phyloP scores from a whole-genome alignment of 768 basidiomycete species.

The Phlegmacium glaucopus region DNA sequence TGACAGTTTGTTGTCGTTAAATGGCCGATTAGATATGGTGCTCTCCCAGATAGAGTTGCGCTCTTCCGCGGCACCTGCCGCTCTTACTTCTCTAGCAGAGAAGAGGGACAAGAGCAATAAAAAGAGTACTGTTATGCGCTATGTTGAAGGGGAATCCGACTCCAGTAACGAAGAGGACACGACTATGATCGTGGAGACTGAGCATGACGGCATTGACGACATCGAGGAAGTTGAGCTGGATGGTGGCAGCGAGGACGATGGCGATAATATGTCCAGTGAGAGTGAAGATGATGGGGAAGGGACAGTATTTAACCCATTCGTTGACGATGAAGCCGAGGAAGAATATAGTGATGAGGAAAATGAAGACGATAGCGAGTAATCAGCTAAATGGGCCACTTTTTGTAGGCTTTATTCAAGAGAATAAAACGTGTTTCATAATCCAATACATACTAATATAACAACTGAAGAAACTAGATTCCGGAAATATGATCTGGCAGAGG shows the following conservation, averaged over 20 bases:
- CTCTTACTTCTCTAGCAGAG: slow-evolving; percentile 40
- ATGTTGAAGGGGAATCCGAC: slow-evolving; percentile 81
- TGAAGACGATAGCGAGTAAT: slow-evolving; percentile 55
- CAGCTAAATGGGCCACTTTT: too few relatives aligned
- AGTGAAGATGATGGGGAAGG: slow-evolving; percentile 36
- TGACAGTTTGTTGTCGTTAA: slow-evolving; percentile 79
- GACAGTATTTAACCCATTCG: slow-evolving; percentile 41
- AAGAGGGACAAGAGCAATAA: slow-evolving; percentile 29
- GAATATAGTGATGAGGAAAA: slow-evolving; percentile 42
- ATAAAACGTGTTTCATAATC: too few relatives aligned
- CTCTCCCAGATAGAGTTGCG: slow-evolving; percentile 92
- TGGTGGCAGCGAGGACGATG: slow-evolving; percentile 59
- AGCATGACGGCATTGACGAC: slow-evolving; percentile 55
- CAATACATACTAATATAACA: too few relatives aligned
- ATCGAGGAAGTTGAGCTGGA: slow-evolving; percentile 43
- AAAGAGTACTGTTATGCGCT: slow-evolving; percentile 42
- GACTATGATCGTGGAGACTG: slow-evolving; percentile 65
- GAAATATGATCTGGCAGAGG: too few relatives aligned
- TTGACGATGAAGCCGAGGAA: slow-evolving; percentile 65
- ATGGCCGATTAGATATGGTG: slow-evolving; percentile 90
- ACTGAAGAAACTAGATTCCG: too few relatives aligned
- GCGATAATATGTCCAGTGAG: slow-evolving; percentile 52
- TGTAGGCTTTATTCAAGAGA: too few relatives aligned
- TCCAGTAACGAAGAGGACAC: slow-evolving; percentile 49
- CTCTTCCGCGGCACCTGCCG: slow-evolving; percentile 63